Conservation (phyloP, 2,329 filamentous ascomycete genomes). For the Hypoxylon sp. region DNA sequence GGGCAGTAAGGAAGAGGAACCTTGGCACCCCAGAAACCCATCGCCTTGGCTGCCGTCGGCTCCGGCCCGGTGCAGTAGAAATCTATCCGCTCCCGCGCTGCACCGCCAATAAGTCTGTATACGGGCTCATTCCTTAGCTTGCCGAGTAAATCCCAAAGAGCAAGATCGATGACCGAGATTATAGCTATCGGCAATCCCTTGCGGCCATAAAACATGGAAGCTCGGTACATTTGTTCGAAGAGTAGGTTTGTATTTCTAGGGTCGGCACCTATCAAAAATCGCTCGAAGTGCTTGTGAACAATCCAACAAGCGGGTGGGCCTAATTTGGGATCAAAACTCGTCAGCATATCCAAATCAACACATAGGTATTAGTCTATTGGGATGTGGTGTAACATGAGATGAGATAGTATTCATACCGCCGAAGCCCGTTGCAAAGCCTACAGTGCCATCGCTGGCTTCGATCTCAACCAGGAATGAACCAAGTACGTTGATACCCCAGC, state of each 20-base stretch:
- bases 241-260: constrained; percentile 90
- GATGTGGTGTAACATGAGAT: no score
- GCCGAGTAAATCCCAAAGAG: constrained; percentile 89
- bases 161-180: constrained; percentile 93
- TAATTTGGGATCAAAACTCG: constrained; percentile 39
- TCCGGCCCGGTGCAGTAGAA: constrained; percentile 97
- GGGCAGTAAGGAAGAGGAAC: constrained; percentile 90
- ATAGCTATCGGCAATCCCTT: constrained; percentile 90
- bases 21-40: constrained; percentile 92
- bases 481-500: constrained; percentile 94
- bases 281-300: constrained; percentile 90
- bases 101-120: constrained; percentile 91
- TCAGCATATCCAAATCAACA: constrained; percentile 14
- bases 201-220: constrained; percentile 94
- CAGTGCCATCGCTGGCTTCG: constrained; percentile 88
- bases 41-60: constrained; percentile 78
- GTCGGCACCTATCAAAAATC: constrained; percentile 88
- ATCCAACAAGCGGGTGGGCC: constrained; percentile 93
- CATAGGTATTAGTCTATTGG: constrained; percentile 31
- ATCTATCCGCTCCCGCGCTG: constrained; percentile 81
- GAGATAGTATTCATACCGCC: constrained; percentile 67
- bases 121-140: constrained; percentile 93
- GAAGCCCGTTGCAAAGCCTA: constrained; percentile 93
- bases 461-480: constrained; percentile 93
- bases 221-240: constrained; percentile 97